Evolutionary conservation across 1,139 yeast species (phyloP).

Genomic region (Meyerozyma carpophila): DNA sequence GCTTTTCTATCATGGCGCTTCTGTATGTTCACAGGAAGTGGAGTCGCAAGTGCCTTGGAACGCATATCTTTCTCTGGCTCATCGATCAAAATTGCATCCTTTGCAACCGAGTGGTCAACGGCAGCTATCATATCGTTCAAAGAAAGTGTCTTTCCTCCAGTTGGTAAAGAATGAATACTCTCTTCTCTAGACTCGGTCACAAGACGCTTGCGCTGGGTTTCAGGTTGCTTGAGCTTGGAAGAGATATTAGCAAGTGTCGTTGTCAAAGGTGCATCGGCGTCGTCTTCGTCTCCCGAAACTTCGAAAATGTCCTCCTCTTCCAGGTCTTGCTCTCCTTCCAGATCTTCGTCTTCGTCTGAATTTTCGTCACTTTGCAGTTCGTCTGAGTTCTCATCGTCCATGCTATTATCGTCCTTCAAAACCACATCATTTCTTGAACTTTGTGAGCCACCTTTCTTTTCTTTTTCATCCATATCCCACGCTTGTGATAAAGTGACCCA

Average conservation of each 20-base stretch:
- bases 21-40: conserved; percentile 82
- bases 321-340: conserved; percentile 4
- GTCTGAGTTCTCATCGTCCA: conserved; percentile 9
- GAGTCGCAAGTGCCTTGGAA: conserved; percentile 60
- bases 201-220: conserved; percentile 34
- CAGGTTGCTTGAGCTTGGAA: conserved; percentile 26
- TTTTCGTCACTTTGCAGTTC: conserved; percentile 16
- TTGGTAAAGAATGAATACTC: conserved; percentile 67
- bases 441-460: conserved; percentile 20
- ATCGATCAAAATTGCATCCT: conserved; percentile 50
- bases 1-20: conserved; percentile 82
- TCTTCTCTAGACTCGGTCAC: conserved; percentile 56
- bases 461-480: conserved; percentile 74
- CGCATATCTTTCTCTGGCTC: conserved; percentile 24
- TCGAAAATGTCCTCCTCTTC: conserved; percentile 19
- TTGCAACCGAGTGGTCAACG: conserved; percentile 41
- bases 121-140: conserved; percentile 72
- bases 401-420: conserved; percentile 5
- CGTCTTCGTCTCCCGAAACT: conserved; percentile 14
- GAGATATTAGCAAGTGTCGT: conserved; percentile 28
- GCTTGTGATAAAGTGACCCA: conserved; percentile 75
- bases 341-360: conserved; percentile 15
- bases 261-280: conserved; percentile 30
- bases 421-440: conserved; percentile 16
- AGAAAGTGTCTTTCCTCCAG: conserved; percentile 52